phyloP scores from a whole-genome alignment of 176 grass and related monocot species.

The Musa beccarii region DNA sequence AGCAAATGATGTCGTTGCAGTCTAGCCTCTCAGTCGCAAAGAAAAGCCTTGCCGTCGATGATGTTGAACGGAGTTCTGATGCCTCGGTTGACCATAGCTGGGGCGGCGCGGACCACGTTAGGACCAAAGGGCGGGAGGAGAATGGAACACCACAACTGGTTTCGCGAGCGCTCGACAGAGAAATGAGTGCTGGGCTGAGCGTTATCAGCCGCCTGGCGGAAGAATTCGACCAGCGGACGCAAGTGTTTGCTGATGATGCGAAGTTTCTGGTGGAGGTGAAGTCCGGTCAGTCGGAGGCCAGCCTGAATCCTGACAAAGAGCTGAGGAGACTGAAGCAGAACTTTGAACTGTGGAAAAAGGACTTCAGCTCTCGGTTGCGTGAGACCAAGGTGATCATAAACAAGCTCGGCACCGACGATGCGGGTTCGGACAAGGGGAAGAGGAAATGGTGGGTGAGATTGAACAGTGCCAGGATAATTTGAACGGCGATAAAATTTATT shows the following conservation, averaged over 20 bases:
- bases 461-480: conserved; percentile 73
- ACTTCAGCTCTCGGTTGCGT: conserved; percentile 53
- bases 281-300: conserved; percentile 68
- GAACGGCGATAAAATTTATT: conserved; percentile 7
- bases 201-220: conserved; percentile 49
- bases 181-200: conserved; percentile 57
- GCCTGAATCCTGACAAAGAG: conserved; percentile 85
- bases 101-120: conserved; percentile 36
- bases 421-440: conserved; percentile 50
- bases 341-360: conserved; percentile 91
- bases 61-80: conserved; percentile 56
- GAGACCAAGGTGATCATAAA: conserved; percentile 92
- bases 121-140: conserved; percentile 20
- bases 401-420: conserved; percentile 53
- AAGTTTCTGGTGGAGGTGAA: conserved; percentile 97
- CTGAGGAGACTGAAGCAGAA: conserved; percentile 70
- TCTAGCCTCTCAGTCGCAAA: conserved; percentile 76
- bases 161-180: conserved; percentile 33
- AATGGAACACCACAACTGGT: conserved; percentile 36
- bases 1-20: conserved; percentile 90
- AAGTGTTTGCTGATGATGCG: conserved; percentile 76
- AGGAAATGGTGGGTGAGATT: conserved; percentile 82
- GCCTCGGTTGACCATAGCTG: conserved; percentile 80
- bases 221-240: conserved; percentile 73
- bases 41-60: conserved; percentile 77